Base-by-base conservation (phyloP, 345 rosid species). In the Ceriops tagal region DNA sequence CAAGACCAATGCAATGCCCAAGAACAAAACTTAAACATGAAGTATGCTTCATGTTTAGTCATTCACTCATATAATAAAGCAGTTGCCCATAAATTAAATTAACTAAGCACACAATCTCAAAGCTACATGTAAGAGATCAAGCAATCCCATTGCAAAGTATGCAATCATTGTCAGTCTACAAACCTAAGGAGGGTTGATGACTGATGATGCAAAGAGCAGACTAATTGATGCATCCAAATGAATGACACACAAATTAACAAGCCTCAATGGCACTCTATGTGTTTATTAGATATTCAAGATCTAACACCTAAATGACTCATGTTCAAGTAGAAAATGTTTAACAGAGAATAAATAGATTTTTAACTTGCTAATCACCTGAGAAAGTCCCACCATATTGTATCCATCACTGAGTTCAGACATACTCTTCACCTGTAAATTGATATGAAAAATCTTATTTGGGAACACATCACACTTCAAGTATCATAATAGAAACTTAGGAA, bases 381-480 rank as follows among this genome's bases (percentile, higher is more conserved):
- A 92, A 68, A 90, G 93, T 77, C 96, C 96, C 37, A 92, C 88
- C 6, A 92, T 76, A 78, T 84, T 90, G 83, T 84, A 92, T 71
- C 98, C 91, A 19, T 80, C 66, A 32, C 78, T 80, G 49, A 92
- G 92, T 80, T 87, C 89, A 62, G 82, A 82, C 86, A 90, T 84
- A 65, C 65, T 83, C 78, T 87, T 92, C 72, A 90, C 88, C 92
- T 87, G 79, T 58, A 58, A 75, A 57, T 73, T 76, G 22, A 69
- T 55, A 31, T 20, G 68, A 43, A 72, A 47, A 67, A 43, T 63
- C 64, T 46, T 30, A 31, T 21, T 34, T 52, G 22, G 66, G 61
- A 47, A 53, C 21, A 57, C 34, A 65, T 67, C 46, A 28, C 70
- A 75, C 51, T 64, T 53, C 28, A 39, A 61, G 37, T 53, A 27